Percentiles rank a stretch among this genome's conserved stretches.
Conservation (phyloP, 305 asterid genomes). For the Solanum hybrid region DNA sequence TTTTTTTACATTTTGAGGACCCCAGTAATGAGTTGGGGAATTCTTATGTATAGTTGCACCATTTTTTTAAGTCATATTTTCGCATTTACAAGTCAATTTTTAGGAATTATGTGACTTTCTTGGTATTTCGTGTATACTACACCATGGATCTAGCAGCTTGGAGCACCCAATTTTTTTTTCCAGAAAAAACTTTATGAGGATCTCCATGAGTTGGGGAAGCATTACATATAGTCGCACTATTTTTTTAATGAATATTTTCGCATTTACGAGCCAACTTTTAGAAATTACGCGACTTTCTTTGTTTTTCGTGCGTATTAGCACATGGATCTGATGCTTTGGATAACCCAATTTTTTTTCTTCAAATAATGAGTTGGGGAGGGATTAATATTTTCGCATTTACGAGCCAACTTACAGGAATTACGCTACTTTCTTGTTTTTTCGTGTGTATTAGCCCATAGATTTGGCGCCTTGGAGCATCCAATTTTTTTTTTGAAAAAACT, state of each 20-base stretch:
- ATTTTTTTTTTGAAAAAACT: rapidly evolving
- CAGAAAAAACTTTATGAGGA: background rate
- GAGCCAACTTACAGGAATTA: background rate
- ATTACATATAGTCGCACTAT: background rate
- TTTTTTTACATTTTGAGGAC: background rate
- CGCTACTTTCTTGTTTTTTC: background rate
- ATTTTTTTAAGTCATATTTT: background rate
- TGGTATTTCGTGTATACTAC: background rate
- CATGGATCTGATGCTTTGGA: background rate
- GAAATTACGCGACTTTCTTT: too few species aligned
- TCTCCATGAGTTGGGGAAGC: background rate
- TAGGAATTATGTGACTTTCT: background rate
- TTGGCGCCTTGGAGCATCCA: background rate
- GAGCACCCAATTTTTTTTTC: background rate
- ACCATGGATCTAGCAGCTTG: background rate
- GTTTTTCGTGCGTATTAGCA: background rate
- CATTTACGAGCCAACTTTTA: background rate
- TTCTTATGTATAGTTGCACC: background rate
- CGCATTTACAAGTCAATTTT: background rate
- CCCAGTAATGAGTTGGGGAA: background rate
- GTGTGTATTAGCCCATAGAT: background rate
- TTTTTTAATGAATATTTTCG: background rate
- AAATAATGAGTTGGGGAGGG: background rate
- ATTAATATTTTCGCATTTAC: background rate
- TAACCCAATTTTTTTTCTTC: background rate